A percentile compares a stretch with the other conserved stretches of the same genome.
Conservation (phyloP, 495 filamentous ascomycete species). For the Penicillium nucicola region DNA sequence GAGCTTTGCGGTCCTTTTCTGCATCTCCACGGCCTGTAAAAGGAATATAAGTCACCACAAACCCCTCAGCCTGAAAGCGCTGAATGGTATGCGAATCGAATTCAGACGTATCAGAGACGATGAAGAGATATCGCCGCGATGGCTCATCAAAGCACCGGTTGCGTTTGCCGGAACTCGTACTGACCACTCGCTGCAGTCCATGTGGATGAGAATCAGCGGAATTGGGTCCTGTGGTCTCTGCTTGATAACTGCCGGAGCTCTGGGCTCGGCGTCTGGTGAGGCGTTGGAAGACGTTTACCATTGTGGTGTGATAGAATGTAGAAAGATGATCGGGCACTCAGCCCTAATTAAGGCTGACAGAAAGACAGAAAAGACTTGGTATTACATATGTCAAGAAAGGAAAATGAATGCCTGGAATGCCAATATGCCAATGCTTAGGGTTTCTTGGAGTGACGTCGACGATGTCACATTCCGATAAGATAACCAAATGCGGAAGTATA, state of each 20-base stretch:
- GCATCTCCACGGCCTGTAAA: constrained; percentile 45
- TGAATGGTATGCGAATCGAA: constrained; percentile 54
- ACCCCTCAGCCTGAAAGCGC: constrained; percentile 62
- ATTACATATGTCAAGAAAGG: constrained; percentile 17
- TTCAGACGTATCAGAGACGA: constrained; percentile 56
- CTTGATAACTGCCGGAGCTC: constrained; percentile 9
- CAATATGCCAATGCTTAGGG: constrained; percentile 18
- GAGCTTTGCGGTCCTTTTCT: constrained; percentile 27
- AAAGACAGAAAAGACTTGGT: not conserved
- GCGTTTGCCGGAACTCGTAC: constrained; percentile 14
- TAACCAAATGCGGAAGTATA: not conserved
- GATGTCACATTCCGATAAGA: constrained; percentile 17
- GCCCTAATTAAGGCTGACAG: not conserved
- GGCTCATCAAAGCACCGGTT: constrained; percentile 11
- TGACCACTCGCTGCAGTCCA: constrained; percentile 9
- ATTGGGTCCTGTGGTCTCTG: not conserved
- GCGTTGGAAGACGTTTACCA: constrained; percentile 26
- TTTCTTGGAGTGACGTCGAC: constrained; percentile 21
- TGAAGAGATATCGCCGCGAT: constrained; percentile 42
- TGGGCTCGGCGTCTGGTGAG: constrained; percentile 12
- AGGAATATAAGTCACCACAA: constrained; percentile 58
- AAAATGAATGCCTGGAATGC: constrained; percentile 11
- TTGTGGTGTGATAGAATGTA: not conserved
- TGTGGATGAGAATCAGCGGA: constrained; percentile 6
- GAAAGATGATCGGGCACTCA: not conserved